phyloP scores from a whole-genome alignment of 2,329 filamentous ascomycete genomes.

The Macrophomina tecta region DNA sequence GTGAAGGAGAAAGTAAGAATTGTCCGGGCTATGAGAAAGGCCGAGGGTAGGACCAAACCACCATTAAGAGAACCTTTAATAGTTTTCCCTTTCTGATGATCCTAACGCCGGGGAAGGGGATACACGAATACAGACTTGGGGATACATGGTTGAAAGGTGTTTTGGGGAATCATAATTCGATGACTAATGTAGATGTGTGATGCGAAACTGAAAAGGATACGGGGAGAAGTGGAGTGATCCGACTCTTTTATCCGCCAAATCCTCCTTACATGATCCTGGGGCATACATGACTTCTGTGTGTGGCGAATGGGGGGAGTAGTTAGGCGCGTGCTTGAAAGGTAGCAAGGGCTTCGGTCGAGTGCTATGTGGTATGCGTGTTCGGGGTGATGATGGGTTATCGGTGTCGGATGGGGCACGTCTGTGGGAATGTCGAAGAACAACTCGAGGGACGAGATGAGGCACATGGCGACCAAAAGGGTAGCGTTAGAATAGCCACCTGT shows the following conservation, averaged over 20 bases:
- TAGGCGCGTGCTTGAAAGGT: slow-evolving; percentile 24
- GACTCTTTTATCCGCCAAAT: slow-evolving; percentile 25
- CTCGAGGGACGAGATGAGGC: not conserved
- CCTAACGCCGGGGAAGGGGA: slow-evolving; percentile 4
- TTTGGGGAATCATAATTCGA: slow-evolving; percentile 25
- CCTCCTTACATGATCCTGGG: slow-evolving; percentile 32
- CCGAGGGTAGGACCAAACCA: not conserved
- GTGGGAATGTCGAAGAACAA: slow-evolving; percentile 7
- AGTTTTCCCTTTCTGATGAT: slow-evolving; percentile 18
- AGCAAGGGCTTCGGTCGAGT: slow-evolving; percentile 24
- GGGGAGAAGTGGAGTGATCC: slow-evolving; percentile 23
- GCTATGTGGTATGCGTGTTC: slow-evolving; percentile 21
- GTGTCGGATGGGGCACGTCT: slow-evolving; percentile 25
- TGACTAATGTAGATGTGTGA: slow-evolving; percentile 12
- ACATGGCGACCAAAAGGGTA: not conserved
- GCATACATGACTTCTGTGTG: slow-evolving; percentile 31
- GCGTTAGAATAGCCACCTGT: not conserved
- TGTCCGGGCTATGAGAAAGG: not conserved
- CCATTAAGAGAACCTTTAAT: not conserved
- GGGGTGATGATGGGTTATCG: slow-evolving; percentile 13
- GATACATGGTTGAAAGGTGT: slow-evolving; percentile 14
- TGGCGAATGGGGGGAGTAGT: slow-evolving; percentile 23
- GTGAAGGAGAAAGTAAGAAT: slow-evolving; percentile 23
- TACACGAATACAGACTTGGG: slow-evolving; percentile 9
- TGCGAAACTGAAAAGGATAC: slow-evolving; percentile 11